A percentile compares a stretch with the other conserved stretches of the same genome.
phyloP scores from a whole-genome alignment of 1,284 basidiomycete genomes.

The Malassezia psittaci region DNA sequence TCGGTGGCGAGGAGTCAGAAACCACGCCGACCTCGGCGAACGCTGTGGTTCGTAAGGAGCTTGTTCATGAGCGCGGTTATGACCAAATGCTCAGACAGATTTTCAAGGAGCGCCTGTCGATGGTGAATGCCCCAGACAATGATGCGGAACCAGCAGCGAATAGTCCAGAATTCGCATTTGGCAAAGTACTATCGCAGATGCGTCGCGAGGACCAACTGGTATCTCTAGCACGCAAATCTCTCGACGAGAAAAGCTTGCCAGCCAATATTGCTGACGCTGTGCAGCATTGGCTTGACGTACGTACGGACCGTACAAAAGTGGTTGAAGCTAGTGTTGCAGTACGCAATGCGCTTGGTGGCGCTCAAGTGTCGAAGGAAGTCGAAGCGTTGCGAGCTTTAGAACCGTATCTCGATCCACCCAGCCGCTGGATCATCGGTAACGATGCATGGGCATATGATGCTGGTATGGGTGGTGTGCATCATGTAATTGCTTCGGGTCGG shows the following conservation, averaged over 20 bases:
- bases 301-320: slow-evolving; percentile 27
- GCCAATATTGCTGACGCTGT: slow-evolving; percentile 32
- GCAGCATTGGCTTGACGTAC: slow-evolving; percentile 27
- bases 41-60: slow-evolving; percentile 49
- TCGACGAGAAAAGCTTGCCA: slow-evolving; percentile 25
- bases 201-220: slow-evolving; percentile 37
- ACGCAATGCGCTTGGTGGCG: slow-evolving; percentile 53
- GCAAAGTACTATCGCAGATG: slow-evolving; percentile 72
- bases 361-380: slow-evolving; percentile 47
- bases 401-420: slow-evolving; percentile 27
- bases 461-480: slow-evolving; percentile 89
- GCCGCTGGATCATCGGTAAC: slow-evolving; percentile 87
- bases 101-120: slow-evolving; percentile 70
- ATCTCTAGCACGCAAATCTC: slow-evolving; percentile 29
- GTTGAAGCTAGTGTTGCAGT: slow-evolving; percentile 2
- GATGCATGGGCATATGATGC: slow-evolving; percentile 97
- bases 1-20: slow-evolving; percentile 47
- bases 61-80: slow-evolving; percentile 83
- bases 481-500: slow-evolving; percentile 76
- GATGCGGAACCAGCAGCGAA: slow-evolving; percentile 55
- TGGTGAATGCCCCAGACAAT: slow-evolving; percentile 57
- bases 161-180: slow-evolving; percentile 84
- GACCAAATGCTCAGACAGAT: slow-evolving; percentile 74
- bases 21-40: slow-evolving; percentile 48
- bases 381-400: slow-evolving; percentile 31